These are phyloP conservation scores for Sorghum bicolor DNA, from an alignment of 176 grass and related monocot genomes.

Conservation along the genomic window DNA sequence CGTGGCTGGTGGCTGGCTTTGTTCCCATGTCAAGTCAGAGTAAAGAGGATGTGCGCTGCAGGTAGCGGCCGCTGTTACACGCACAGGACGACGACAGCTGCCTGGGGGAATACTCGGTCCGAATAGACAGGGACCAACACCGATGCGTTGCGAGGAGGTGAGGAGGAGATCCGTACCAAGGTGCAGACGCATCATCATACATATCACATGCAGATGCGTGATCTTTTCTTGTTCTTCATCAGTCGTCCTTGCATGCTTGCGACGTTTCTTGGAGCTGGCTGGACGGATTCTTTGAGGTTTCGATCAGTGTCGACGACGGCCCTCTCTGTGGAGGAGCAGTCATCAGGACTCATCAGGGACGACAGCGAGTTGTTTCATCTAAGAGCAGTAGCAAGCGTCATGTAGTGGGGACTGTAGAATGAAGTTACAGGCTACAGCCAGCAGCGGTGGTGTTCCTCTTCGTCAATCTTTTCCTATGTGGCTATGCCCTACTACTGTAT, in stretches of 20 bases:
- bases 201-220: slow-evolving; percentile 26
- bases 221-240: background rate
- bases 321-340: background rate
- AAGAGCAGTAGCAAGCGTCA: slow-evolving; percentile 29
- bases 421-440: slow-evolving; percentile 40
- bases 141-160: background rate
- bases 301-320: background rate
- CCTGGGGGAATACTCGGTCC: background rate
- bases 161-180: slow-evolving; percentile 4
- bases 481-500: background rate
- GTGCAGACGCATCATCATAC: slow-evolving; percentile 8
- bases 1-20: slow-evolving; percentile 66
- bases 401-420: slow-evolving; percentile 19
- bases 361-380: slow-evolving; percentile 37
- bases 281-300: slow-evolving; percentile 26
- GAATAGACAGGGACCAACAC: slow-evolving; percentile 14
- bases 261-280: background rate
- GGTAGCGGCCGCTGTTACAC: background rate
- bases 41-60: slow-evolving; percentile 32
- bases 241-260: background rate
- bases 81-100: background rate
- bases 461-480: background rate
- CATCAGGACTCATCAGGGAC: background rate
- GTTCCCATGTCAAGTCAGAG: slow-evolving; percentile 89
- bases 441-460: background rate